A percentile compares a stretch with the other conserved stretches of the same genome.
phyloP scores from a whole-genome alignment of 2,329 filamentous ascomycete genomes.

The Hypoxylon sp. region DNA sequence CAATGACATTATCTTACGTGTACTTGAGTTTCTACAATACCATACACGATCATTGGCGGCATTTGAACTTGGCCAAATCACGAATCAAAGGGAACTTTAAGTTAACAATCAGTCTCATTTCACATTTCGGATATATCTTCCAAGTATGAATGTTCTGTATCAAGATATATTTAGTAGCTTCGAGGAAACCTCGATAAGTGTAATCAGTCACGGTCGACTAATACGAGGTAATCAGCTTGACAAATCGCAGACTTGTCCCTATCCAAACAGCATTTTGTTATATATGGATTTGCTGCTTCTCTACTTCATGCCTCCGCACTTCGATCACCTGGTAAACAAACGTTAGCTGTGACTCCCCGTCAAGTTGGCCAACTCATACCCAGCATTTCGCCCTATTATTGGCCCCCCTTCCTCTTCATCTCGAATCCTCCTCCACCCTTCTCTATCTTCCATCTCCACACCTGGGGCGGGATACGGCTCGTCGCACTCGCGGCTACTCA shows the following conservation, averaged over 20 bases:
- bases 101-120: neutral
- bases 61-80: neutral
- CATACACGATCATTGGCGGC: neutral
- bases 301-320: conserved; percentile 21
- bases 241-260: neutral
- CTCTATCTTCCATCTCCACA: conserved; percentile 50
- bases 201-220: neutral
- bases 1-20: neutral
- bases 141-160: neutral
- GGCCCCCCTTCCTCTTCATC: conserved; percentile 68
- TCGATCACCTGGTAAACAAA: conserved; percentile 47
- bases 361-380: conserved; percentile 52
- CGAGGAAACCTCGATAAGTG: neutral
- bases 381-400: conserved; percentile 51
- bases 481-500: conserved; percentile 67
- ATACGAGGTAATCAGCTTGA: neutral
- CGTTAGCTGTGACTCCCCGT: conserved; percentile 46
- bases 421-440: conserved; percentile 61
- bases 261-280: conserved; percentile 1
- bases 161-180: neutral
- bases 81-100: neutral
- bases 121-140: neutral
- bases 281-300: conserved; percentile 5
- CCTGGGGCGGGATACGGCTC: conserved; percentile 69
- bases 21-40: neutral